Percentiles rank a stretch among this genome's conserved stretches.
These are phyloP conservation scores for Citrus mangshanensis DNA, from an alignment of 345 rosid species.

Conservation along the genomic window DNA sequence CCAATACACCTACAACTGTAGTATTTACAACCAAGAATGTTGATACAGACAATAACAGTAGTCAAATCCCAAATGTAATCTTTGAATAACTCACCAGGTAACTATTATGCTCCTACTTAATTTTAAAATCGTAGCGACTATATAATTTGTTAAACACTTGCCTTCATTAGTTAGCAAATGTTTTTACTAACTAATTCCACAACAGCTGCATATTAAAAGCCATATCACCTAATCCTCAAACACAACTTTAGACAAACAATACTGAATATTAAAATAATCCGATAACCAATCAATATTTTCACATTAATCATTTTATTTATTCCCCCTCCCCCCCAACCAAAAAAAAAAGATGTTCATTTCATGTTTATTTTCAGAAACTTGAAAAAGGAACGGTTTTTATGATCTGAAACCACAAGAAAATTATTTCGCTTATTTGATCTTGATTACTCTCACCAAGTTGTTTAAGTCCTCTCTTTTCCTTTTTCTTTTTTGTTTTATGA, in stretches of 20 bases:
- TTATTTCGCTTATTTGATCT: not conserved
- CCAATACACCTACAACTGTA: not conserved
- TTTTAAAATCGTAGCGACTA: not conserved
- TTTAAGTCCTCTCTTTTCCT: not conserved
- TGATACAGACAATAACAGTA: not conserved
- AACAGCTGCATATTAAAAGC: too few species aligned
- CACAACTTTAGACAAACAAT: not conserved
- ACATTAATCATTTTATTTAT: not conserved
- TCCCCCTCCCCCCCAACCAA: not conserved
- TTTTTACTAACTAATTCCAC: too few species aligned
- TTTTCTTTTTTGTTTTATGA: too few species aligned
- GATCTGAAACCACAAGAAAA: not conserved
- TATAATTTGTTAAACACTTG: too few species aligned
- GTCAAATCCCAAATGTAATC: not conserved
- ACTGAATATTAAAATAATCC: not conserved
- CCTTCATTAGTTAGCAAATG: too few species aligned
- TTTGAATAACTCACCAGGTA: not conserved
- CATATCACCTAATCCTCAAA: too few species aligned
- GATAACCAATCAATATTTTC: not conserved
- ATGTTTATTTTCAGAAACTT: not conserved
- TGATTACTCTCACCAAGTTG: not conserved
- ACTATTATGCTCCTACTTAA: not conserved
- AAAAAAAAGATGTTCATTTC: not conserved
- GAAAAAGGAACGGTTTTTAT: not conserved
- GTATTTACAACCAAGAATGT: not conserved